These are phyloP conservation scores for Cynara cardunculus DNA, from an alignment of 129 eudicot genomes.

Conservation along the genomic window DNA sequence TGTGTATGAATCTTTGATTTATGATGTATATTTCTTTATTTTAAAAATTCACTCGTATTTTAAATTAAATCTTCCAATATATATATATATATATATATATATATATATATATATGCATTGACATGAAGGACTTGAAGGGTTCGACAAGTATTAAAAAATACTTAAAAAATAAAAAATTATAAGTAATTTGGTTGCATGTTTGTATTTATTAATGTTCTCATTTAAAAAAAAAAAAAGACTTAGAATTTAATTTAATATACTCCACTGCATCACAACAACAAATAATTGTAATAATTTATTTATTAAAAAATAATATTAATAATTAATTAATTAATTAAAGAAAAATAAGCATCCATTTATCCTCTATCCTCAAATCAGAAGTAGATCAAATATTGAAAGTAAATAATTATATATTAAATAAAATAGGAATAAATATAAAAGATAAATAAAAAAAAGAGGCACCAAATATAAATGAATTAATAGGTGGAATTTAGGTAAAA, in stretches of 20 bases:
- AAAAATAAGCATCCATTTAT: neutral
- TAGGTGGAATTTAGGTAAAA: conserved; percentile 3
- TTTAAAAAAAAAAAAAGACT: neutral
- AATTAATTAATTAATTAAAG: neutral
- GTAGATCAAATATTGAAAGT: neutral
- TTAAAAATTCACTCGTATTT: too few relatives aligned
- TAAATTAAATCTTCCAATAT: too few relatives aligned
- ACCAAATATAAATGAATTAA: conserved; percentile 5
- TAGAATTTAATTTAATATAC: neutral
- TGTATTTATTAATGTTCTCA: neutral
- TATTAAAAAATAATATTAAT: too few relatives aligned
- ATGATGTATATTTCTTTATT: too few relatives aligned
- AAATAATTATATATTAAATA: neutral
- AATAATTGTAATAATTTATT: neutral
- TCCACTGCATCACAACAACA: neutral
- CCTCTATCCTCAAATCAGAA: neutral
- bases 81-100: too few relatives aligned
- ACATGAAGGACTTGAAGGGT: too few relatives aligned
- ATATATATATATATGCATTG: too few relatives aligned
- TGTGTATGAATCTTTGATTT: too few relatives aligned
- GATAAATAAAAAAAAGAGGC: conserved; percentile 3
- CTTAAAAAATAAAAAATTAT: neutral
- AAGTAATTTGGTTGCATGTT: neutral
- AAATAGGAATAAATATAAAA: neutral
- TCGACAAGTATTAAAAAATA: neutral